These are phyloP conservation scores for Orobanche coerulescens DNA, from an alignment of 257 asterid genomes.

Conservation along the genomic window DNA sequence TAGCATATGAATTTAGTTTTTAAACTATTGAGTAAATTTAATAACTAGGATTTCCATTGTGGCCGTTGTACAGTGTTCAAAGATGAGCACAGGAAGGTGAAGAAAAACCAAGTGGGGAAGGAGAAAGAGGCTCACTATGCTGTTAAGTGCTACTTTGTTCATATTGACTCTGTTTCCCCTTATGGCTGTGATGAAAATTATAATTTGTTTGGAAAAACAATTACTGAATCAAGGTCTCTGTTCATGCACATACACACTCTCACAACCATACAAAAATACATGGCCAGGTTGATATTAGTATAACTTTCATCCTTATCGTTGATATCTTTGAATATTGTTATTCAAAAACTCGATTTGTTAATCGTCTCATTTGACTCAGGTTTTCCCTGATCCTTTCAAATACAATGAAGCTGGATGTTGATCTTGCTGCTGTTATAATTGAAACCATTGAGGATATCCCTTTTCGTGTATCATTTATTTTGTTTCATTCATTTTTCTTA, in stretches of 20 bases:
- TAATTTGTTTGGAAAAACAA: conserved; percentile 28
- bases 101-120: conserved; percentile 27
- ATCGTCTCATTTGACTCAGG: conserved; percentile 32
- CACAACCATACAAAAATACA: conserved; percentile 60
- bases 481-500: conserved; percentile 16
- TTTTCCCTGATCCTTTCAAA: conserved; percentile 72
- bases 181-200: conserved; percentile 20
- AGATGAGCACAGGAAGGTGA: conserved; percentile 43
- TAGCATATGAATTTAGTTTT: neutral
- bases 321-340: neutral
- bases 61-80: conserved; percentile 53
- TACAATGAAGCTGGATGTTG: conserved; percentile 51
- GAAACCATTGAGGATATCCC: conserved; percentile 51
- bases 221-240: conserved; percentile 48
- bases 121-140: conserved; percentile 25
- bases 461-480: conserved; percentile 40
- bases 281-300: conserved; percentile 54
- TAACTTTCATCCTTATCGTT: conserved; percentile 12
- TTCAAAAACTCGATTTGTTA: conserved; percentile 2
- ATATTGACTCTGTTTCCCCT: conserved; percentile 33
- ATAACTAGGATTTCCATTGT: neutral
- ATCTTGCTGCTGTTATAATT: conserved; percentile 41
- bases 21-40: neutral
- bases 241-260: conserved; percentile 81
- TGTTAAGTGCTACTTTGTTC: conserved; percentile 57